Conservation (phyloP, 805 yeast species). For the Nakazawaea anatomiae region DNA sequence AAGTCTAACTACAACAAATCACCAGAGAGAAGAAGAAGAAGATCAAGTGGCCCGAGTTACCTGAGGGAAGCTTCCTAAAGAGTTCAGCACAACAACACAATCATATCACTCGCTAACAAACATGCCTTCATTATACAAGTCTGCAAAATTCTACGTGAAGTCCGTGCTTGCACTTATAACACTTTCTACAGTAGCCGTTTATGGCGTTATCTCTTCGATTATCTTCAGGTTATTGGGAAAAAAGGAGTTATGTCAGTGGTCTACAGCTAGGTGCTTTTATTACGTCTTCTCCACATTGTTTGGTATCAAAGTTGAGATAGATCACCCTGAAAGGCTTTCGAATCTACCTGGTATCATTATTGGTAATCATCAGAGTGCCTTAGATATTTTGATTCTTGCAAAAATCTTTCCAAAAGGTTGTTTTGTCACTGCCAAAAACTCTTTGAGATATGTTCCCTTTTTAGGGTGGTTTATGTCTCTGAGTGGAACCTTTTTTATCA, state of each 20-base stretch:
- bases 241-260: slow-evolving; percentile 78
- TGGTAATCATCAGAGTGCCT: slow-evolving; percentile 86
- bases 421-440: slow-evolving; percentile 88
- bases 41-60: too few relatives aligned
- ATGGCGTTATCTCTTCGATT: slow-evolving; percentile 75
- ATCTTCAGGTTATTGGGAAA: slow-evolving; percentile 63
- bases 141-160: slow-evolving; percentile 50
- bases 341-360: slow-evolving; percentile 71
- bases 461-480: slow-evolving; percentile 96
- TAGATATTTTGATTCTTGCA: slow-evolving; percentile 81
- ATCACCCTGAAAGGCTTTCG: slow-evolving; percentile 55
- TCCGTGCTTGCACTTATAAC: slow-evolving; percentile 48
- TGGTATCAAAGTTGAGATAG: slow-evolving; percentile 66
- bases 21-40: too few relatives aligned
- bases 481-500: slow-evolving; percentile 87
- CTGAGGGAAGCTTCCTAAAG: too few relatives aligned
- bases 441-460: slow-evolving; percentile 78
- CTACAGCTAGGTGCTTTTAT: slow-evolving; percentile 82
- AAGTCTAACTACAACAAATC: background rate
- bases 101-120: background rate
- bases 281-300: slow-evolving; percentile 49
- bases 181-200: slow-evolving; percentile 55
- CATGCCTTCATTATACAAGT: slow-evolving; percentile 18
- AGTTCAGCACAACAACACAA: background rate
- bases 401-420: slow-evolving; percentile 81